Base-by-base conservation (phyloP, 1,284 basidiomycete species). In the Coniferiporia sulphurascens region DNA sequence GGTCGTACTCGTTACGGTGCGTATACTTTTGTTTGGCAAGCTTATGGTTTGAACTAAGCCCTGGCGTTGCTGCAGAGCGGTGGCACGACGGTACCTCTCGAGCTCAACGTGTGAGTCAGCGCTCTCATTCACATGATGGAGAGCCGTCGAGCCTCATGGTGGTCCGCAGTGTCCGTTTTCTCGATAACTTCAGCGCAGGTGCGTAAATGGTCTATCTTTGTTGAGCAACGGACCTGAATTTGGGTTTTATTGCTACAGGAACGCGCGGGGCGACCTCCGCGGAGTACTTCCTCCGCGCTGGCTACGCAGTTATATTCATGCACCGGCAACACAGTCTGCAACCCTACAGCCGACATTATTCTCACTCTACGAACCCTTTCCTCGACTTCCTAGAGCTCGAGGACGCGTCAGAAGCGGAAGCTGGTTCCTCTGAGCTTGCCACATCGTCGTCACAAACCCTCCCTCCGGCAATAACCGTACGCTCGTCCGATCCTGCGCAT, bases 151-250 rank as follows among this genome's bases (percentile, higher is more conserved):
- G 41, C 65, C 67, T 67, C 63, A 69, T 62, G 38, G 54, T 43
- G 57, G 52, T 46, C 53, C 61, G 48, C 72, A 98, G 95, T 64
- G 96, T 99, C 49, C 93, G 97, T 54, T 99, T 98, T 74, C 80
- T 99, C 34, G 96, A 99, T 73, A 99, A 99, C 77, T 99, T 98
- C 74, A 97, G 94, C 71, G 97, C 97, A 56, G 95, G 91, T 90
- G 56, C 64, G 86, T 21, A 60, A 19, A 43, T 55, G 21, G 34
- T 46, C n/a, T 38, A 53, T 5, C 27, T 52, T 56, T 55, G 51
- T 55, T 7, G n/a, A 15, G 17, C 32, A 44, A 35, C 36, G 46
- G 45, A 50, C 17, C 12, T 13, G 13, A 34, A 56, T 36, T 10
- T 15, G 21, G 17, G n/a, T 46, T 17, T 36, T 35, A 41, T 12